Evolutionary conservation across 495 filamentous ascomycete genomes (phyloP).

Genomic region (Choiromyces venosus): DNA sequence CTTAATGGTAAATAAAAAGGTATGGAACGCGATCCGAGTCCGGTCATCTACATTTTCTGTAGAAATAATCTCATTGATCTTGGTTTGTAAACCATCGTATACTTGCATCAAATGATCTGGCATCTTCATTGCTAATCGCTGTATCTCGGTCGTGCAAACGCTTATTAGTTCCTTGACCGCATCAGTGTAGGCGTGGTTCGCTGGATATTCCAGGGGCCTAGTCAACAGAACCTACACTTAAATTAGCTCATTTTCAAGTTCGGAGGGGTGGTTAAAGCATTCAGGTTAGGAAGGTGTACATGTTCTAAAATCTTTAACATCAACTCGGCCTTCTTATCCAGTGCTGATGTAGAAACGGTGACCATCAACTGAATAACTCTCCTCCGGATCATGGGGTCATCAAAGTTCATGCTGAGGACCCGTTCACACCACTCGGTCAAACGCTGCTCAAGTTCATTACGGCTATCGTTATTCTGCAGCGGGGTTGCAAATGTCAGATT

Average conservation of each 20-base stretch:
- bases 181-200: constrained; percentile 69
- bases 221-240: constrained; percentile 64
- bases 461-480: constrained; percentile 53
- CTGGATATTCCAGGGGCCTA: constrained; percentile 61
- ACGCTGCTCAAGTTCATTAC: constrained; percentile 57
- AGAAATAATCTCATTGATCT: constrained; percentile 73
- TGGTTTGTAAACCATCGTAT: constrained; percentile 76
- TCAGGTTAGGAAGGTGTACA: constrained; percentile 18
- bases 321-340: constrained; percentile 70
- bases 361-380: constrained; percentile 77
- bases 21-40: constrained; percentile 54
- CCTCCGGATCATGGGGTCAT: constrained; percentile 83
- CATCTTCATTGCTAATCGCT: constrained; percentile 82
- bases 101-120: constrained; percentile 81
- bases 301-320: constrained; percentile 85
- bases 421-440: constrained; percentile 77
- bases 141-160: constrained; percentile 76
- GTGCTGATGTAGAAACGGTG: constrained; percentile 72
- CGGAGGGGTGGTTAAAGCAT: background rate
- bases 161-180: constrained; percentile 84
- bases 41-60: constrained; percentile 65
- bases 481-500: constrained; percentile 34
- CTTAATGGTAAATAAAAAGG: constrained; percentile 89
- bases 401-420: constrained; percentile 67
- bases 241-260: constrained; percentile 10